phyloP scores from a whole-genome alignment of 164 flowering plant genomes.

The Sedum album region DNA sequence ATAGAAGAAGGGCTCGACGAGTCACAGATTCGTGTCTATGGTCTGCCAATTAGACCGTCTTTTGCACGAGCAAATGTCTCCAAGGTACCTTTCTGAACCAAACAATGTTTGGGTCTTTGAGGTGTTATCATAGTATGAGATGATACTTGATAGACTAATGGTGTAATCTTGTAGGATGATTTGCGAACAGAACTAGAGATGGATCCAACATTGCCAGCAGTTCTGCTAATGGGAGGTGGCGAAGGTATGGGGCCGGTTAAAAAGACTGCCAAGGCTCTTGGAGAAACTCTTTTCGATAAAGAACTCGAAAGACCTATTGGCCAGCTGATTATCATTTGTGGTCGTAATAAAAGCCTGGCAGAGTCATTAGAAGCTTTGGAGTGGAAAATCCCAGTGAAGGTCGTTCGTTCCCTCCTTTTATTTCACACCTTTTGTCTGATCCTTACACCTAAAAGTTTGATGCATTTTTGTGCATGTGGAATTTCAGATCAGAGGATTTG shows the following conservation, averaged over 20 bases:
- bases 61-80: slow-evolving; percentile 61
- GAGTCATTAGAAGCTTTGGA: slow-evolving; percentile 43
- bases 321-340: slow-evolving; percentile 74
- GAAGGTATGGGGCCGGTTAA: slow-evolving; percentile 98
- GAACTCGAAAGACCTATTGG: slow-evolving; percentile 58
- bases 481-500: slow-evolving; percentile 69
- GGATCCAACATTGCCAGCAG: slow-evolving; percentile 81
- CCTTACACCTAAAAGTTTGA: background rate
- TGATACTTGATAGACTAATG: background rate
- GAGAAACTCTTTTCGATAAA: slow-evolving; percentile 56
- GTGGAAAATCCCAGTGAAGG: slow-evolving; percentile 94
- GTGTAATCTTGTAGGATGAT: slow-evolving; percentile 37
- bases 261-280: slow-evolving; percentile 79
- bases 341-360: slow-evolving; percentile 62
- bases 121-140: background rate
- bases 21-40: slow-evolving; percentile 72
- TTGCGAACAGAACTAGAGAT: slow-evolving; percentile 68
- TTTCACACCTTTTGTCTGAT: background rate
- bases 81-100: slow-evolving; percentile 34
- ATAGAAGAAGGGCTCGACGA: slow-evolving; percentile 59
- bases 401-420: slow-evolving; percentile 16
- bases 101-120: background rate
- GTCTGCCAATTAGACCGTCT: slow-evolving; percentile 88
- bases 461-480: background rate
- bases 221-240: slow-evolving; percentile 93